phyloP scores from a whole-genome alignment of 805 yeast genomes.

The Metschnikowia baotianmanensis region DNA sequence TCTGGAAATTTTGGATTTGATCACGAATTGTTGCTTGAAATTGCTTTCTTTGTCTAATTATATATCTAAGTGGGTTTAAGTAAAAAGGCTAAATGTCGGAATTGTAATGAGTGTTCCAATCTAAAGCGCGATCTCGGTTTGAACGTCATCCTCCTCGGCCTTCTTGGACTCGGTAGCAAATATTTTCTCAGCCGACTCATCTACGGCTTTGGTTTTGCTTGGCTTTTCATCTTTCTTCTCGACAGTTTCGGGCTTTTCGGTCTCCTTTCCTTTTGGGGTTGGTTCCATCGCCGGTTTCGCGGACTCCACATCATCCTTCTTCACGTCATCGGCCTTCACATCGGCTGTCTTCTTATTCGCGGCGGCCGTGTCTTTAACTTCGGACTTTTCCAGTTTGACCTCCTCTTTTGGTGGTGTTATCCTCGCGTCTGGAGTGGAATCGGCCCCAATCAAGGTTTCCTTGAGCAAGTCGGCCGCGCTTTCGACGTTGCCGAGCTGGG shows the following conservation, averaged over 20 bases:
- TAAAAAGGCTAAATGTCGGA: no score
- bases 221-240: neutral
- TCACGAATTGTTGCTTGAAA: no score
- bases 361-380: neutral
- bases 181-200: neutral
- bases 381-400: neutral
- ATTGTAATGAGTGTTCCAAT: neutral
- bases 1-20: no score
- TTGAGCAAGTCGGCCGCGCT: slow-evolving; percentile 35
- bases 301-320: no score
- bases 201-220: neutral
- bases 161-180: slow-evolving; percentile 1
- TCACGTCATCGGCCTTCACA: no score
- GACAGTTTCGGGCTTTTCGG: neutral
- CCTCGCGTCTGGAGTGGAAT: slow-evolving; percentile 5
- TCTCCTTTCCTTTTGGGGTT: neutral
- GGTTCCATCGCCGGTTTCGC: no score
- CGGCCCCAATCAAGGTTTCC: slow-evolving; percentile 42
- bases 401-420: neutral
- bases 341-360: no score
- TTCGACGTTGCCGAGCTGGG: slow-evolving; percentile 24
- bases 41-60: no score
- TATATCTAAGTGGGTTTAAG: no score
- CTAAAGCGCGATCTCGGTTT: slow-evolving; percentile 9
- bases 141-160: slow-evolving; percentile 1